Evolutionary conservation across 2,329 filamentous ascomycete species (phyloP).

Genomic region (Elsinoe necatrix): DNA sequence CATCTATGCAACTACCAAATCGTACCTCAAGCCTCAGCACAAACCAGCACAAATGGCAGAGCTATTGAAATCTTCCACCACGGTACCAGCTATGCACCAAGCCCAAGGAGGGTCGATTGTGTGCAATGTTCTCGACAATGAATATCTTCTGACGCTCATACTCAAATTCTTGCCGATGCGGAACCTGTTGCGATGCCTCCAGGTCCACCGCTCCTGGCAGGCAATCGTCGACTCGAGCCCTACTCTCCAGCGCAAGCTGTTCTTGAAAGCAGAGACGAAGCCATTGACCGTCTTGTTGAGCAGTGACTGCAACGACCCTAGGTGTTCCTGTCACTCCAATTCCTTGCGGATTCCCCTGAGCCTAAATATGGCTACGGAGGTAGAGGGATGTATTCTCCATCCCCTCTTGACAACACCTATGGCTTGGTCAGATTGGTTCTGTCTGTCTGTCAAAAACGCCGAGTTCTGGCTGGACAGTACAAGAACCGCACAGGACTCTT

Average conservation of each 20-base stretch:
- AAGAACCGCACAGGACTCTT: not conserved
- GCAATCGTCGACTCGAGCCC: not conserved
- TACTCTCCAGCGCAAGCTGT: not conserved
- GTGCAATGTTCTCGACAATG: not conserved
- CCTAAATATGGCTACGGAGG: not conserved
- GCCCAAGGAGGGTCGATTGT: no score
- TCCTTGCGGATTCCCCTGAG: not conserved
- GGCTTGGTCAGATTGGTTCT: not conserved
- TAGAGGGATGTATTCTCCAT: not conserved
- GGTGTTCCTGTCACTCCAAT: not conserved
- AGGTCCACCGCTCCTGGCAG: not conserved
- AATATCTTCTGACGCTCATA: not conserved
- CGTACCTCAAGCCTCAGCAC: no score
- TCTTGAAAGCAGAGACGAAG: not conserved
- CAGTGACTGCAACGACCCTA: not conserved
- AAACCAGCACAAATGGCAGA: not conserved
- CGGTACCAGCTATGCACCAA: no score
- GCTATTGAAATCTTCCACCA: not conserved
- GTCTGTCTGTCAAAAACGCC: not conserved
- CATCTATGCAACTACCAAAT: no score
- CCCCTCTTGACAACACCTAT: not conserved
- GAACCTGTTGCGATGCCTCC: not conserved
- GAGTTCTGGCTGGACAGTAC: not conserved
- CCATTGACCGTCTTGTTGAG: not conserved
- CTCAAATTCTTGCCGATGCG: not conserved